These are phyloP conservation scores for Gyrodon lividus DNA, from an alignment of 768 basidiomycete species.

Conservation along the genomic window DNA sequence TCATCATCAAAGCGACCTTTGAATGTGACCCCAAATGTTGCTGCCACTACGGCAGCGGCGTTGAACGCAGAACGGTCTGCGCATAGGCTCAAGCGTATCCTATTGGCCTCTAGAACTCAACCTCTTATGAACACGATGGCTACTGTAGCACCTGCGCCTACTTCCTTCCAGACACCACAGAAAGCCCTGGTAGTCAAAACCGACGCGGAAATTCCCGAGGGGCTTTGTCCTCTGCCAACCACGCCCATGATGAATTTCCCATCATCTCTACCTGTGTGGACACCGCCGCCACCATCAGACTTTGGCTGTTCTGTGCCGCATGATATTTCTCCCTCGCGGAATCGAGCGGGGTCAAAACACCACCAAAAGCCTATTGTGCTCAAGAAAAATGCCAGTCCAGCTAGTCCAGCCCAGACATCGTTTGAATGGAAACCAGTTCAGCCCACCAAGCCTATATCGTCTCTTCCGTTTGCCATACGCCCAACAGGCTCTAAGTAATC, in stretches of 20 bases:
- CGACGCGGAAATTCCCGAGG: slow-evolving; percentile 3
- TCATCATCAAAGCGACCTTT: slow-evolving; percentile 38
- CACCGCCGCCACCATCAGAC: slow-evolving; percentile 18
- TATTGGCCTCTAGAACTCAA: slow-evolving; percentile 57
- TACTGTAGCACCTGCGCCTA: slow-evolving; percentile 12
- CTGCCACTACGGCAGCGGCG: slow-evolving; percentile 74
- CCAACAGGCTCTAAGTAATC: slow-evolving; percentile 16
- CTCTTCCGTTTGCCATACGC: slow-evolving; percentile 26
- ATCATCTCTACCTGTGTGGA: slow-evolving; percentile 19
- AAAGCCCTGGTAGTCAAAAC: slow-evolving; percentile 18
- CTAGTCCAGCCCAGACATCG: slow-evolving; percentile 9
- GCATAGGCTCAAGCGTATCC: slow-evolving; percentile 63
- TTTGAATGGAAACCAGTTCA: slow-evolving; percentile 29
- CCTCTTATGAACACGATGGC: slow-evolving; percentile 68
- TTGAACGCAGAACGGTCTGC: slow-evolving; percentile 79
- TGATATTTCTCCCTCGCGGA: slow-evolving; percentile 23
- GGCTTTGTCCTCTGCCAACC: slow-evolving; percentile 9
- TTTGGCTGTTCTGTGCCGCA: slow-evolving; percentile 12
- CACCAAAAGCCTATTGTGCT: slow-evolving; percentile 36
- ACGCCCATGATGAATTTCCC: slow-evolving; percentile 28
- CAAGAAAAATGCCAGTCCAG: slow-evolving; percentile 24
- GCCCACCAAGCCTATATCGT: slow-evolving; percentile 19
- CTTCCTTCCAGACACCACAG: slow-evolving; percentile 30
- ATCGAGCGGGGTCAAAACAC: slow-evolving; percentile 26
- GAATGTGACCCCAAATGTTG: slow-evolving; percentile 62